Evolutionary conservation across 257 asterid species (phyloP), one percentile per base, ranked within the genome.

Genomic region (Solanum clarkiae): DNA sequence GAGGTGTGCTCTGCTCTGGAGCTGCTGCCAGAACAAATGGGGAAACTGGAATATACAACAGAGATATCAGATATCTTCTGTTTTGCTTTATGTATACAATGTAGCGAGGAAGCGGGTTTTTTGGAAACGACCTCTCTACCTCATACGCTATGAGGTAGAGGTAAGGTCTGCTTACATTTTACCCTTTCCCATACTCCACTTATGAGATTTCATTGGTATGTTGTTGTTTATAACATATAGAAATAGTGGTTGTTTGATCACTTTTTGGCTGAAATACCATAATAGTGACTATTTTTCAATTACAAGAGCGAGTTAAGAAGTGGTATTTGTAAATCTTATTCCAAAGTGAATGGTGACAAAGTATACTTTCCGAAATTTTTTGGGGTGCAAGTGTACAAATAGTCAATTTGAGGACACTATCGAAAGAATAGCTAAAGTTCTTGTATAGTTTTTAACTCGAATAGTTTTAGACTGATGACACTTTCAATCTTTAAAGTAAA

Each of bases 91-190:
- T 10, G 68, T 60, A 60, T 60, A 32, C 36, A 32, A 2, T 32
- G 36, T 32, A 32, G 36, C 0, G 36, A 32, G 3, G 7, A 4
- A 0, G 6, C 0, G 42, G 42, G 42, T 36, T 36, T 36, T 32
- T 36, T 5, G 6, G 1, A 4, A 0, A 36, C 1, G 0, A 1
- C 42, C 1, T 36, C 6, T 36, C 42, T 36, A 4, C 0, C 42
- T 36, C 29, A 2, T 1, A 1, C 29, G 2, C 42, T 36, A 36
- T 36, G 42, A 36, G 42, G 5, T 36, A 36, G 42, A 0, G 42
- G 1, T 36, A 36, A 36, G 42, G 42, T 36, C 6, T 36, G 7
- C 6, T 4, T 4, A 36, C 6, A 36, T 36, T 36, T 36, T 36
- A 36, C 42, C 0, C 42, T 36, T 36, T 5, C 6, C 1, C 42